Evolutionary conservation across 2,329 filamentous ascomycete species (phyloP).

Genomic region (Fusarium transvaalense): DNA sequence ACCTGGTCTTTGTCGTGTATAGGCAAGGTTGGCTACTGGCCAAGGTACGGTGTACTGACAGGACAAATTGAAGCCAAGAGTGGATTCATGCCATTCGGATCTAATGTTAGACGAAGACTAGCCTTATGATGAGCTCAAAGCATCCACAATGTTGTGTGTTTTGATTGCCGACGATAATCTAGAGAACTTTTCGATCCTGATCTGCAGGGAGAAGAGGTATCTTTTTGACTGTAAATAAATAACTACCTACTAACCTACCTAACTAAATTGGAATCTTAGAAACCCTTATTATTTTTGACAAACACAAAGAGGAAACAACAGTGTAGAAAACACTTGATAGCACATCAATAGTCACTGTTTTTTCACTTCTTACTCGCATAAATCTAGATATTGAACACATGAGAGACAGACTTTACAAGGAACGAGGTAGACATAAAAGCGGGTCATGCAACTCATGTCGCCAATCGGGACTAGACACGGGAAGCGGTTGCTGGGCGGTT

Average conservation of each 20-base stretch:
- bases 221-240: slow-evolving; percentile 7
- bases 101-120: slow-evolving; percentile 5
- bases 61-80: slow-evolving; percentile 6
- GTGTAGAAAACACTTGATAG: neutral
- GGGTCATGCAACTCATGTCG: slow-evolving; percentile 10
- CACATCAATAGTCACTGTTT: slow-evolving; percentile 23
- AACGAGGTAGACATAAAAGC: slow-evolving; percentile 35
- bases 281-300: no score
- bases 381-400: slow-evolving; percentile 30
- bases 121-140: slow-evolving; percentile 15
- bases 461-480: slow-evolving; percentile 44
- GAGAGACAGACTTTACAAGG: slow-evolving; percentile 33
- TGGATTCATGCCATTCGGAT: slow-evolving; percentile 20
- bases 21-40: neutral
- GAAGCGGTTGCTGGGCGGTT: slow-evolving; percentile 52
- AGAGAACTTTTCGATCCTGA: slow-evolving; percentile 17
- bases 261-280: neutral
- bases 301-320: neutral
- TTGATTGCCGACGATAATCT: slow-evolving; percentile 22
- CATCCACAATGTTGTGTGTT: slow-evolving; percentile 25
- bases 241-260: neutral
- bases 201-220: slow-evolving; percentile 21
- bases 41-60: neutral
- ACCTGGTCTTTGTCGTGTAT: neutral
- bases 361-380: slow-evolving; percentile 18